Base-by-base conservation (phyloP, 768 basidiomycete genomes). In the Holtermanniella nyarrowii region DNA sequence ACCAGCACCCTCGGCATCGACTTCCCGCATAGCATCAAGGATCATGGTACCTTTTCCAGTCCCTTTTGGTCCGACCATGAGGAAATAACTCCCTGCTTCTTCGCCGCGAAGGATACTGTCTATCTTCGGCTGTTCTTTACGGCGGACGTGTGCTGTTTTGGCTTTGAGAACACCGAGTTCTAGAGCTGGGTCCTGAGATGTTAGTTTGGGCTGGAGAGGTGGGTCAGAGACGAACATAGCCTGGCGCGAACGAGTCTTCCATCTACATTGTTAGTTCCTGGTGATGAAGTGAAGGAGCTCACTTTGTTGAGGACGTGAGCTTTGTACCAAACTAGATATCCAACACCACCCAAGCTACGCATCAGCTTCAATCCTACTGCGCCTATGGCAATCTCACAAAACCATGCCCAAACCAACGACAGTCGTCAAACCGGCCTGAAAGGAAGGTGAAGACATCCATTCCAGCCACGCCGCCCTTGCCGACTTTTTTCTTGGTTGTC, bases 11-110 rank as follows among this genome's bases (percentile, higher is more conserved):
- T 81, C 79, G 3, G 86, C 88, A 48, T 81, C 74, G 57, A 81
- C 82, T 3, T 77, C 75, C 20, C 79, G 72, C 85, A 90, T 88
- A 2, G 84, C 78, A 50, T 89, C 83, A 49, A 89, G 76, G 50
- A 89, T 80, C 85, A 86, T 83, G 0, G 84, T 84, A 12, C 82
- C 82, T 73, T 88, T 86, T 4, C 85, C 84, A 16, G 82, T 80
- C n/a, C 87, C 84, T 80, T 89, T 89, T 5, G 84, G 79, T 1
- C 85, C 87, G 43, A 89, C 75, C 25, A 88, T 70, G 57, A 88
- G 74, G 68, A 80, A 85, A 70, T 87, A 88, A 67, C 81, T 79
- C 2, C 85, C 85, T 13, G 76, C 63, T 60, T 86, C 82, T 24
- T 77, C 72, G 26, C 86, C 90, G 48, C 82, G 75, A 25, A 95